Evolutionary conservation across 805 yeast species (phyloP).

Genomic region (Starmerella ratchasimensis): DNA sequence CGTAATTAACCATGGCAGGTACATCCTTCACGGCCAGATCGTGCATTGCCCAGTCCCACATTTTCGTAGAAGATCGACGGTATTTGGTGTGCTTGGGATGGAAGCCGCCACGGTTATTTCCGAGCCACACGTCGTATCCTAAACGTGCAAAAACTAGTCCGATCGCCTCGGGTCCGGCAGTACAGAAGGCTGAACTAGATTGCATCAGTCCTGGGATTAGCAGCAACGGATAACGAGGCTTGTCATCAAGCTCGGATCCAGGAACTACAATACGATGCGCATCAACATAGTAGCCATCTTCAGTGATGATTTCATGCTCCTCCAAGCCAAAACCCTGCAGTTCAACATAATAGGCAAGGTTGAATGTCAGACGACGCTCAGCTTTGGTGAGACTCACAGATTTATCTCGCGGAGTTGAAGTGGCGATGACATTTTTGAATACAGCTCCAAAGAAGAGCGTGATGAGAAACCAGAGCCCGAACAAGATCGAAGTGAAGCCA

Average conservation of each 20-base stretch:
- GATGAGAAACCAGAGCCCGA: constrained; percentile 18
- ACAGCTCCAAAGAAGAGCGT: constrained; percentile 21
- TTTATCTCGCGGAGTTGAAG: constrained; percentile 7
- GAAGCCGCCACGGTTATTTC: constrained; percentile 82
- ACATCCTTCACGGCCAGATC: constrained; percentile 72
- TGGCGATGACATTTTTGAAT: constrained; percentile 4
- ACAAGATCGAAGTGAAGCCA: constrained; percentile 19
- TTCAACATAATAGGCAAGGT: constrained; percentile 54
- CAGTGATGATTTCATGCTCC: constrained; percentile 49
- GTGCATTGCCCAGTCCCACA: constrained; percentile 92
- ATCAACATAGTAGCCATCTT: constrained; percentile 65
- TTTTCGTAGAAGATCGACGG: constrained; percentile 33
- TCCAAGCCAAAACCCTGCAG: constrained; percentile 47
- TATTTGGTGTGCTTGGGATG: constrained; percentile 47
- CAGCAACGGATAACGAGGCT: constrained; percentile 47
- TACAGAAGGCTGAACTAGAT: constrained; percentile 71
- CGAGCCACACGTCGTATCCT: constrained; percentile 92
- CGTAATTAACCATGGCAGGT: constrained; percentile 54
- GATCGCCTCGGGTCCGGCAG: constrained; percentile 68
- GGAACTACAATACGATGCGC: constrained; percentile 41
- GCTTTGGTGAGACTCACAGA: constrained; percentile 22
- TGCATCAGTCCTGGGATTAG: constrained; percentile 79
- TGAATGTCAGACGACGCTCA: constrained; percentile 34
- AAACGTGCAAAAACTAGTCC: constrained; percentile 52
- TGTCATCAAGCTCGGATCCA: constrained; percentile 6